Evolutionary conservation across 208 protist genomes (phyloP).

Genomic region (Leishmania guyanensis): DNA sequence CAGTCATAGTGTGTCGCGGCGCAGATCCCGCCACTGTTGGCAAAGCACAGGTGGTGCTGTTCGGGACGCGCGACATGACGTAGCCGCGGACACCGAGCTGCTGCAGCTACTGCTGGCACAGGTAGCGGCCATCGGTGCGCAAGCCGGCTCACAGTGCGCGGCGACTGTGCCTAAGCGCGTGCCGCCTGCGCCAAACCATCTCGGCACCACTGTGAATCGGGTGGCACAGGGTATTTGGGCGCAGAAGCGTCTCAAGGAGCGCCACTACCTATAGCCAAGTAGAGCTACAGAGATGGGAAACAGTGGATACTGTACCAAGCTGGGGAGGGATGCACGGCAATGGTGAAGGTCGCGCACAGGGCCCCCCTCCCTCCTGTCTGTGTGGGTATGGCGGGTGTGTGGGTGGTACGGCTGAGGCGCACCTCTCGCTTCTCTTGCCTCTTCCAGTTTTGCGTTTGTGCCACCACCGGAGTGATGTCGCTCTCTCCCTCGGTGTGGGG

Average conservation of each 20-base stretch:
- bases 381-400: too few species aligned
- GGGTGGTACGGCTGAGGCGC: background rate
- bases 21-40: background rate
- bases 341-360: background rate
- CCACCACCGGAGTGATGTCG: too few species aligned
- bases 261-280: constrained; percentile 15
- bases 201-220: constrained; percentile 18
- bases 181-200: background rate
- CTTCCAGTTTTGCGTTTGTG: background rate
- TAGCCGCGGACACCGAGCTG: background rate
- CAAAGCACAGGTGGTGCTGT: background rate
- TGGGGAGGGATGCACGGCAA: background rate
- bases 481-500: background rate
- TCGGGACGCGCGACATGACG: background rate
- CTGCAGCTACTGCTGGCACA: constrained; percentile 16
- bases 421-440: background rate
- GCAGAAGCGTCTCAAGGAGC: constrained; percentile 51
- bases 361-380: too few species aligned
- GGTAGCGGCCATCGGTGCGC: background rate
- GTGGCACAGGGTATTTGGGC: constrained; percentile 74
- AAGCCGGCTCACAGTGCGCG: background rate
- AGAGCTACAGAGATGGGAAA: background rate
- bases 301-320: background rate
- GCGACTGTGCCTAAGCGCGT: constrained; percentile 1
- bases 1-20: background rate